A percentile compares a stretch with the other conserved stretches of the same genome.
Conservation (phyloP, 1,139 yeast species). For the Neolecta irregularis region DNA sequence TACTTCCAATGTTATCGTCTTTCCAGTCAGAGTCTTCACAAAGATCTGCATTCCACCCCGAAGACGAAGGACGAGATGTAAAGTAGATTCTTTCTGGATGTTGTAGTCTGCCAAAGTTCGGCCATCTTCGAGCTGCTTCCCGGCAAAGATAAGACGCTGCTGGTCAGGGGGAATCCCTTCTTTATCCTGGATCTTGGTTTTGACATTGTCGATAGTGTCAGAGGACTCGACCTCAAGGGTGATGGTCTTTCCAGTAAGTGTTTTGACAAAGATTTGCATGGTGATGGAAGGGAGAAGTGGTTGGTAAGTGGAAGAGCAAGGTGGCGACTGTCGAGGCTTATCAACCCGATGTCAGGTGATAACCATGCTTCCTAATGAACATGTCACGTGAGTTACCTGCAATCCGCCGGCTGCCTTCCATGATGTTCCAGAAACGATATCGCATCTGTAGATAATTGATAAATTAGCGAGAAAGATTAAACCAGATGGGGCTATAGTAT, state of each 20-base stretch:
- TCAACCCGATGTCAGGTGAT: too few species aligned
- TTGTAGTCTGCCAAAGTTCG: constrained; percentile 98
- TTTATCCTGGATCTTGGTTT: constrained; percentile 86
- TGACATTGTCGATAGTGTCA: constrained; percentile 88
- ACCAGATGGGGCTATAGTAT: too few species aligned
- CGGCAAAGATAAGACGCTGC: constrained; percentile 98
- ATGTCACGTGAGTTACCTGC: too few species aligned
- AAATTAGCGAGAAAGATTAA: too few species aligned
- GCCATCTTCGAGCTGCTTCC: constrained; percentile 97
- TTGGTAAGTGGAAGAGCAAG: too few species aligned
- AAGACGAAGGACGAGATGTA: constrained; percentile 85
- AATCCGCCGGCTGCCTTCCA: too few species aligned
- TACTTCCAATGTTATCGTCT: constrained; percentile 97
- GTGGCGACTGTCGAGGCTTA: too few species aligned
- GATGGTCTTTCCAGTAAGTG: constrained; percentile 75
- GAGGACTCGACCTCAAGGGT: constrained; percentile 80
- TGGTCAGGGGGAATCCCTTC: constrained; percentile 99
- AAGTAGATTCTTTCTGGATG: constrained; percentile 99
- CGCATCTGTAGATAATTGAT: too few species aligned
- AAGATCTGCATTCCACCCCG: constrained; percentile 25
- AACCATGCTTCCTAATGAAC: too few species aligned
- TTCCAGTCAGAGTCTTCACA: constrained; percentile 97
- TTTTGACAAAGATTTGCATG: constrained; percentile 41
- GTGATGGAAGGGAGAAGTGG: too few species aligned
- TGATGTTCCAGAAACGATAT: too few species aligned